A percentile compares a stretch with the other conserved stretches of the same genome.
Conservation (phyloP, 2,329 filamentous ascomycete genomes). For the Fusarium sp. region DNA sequence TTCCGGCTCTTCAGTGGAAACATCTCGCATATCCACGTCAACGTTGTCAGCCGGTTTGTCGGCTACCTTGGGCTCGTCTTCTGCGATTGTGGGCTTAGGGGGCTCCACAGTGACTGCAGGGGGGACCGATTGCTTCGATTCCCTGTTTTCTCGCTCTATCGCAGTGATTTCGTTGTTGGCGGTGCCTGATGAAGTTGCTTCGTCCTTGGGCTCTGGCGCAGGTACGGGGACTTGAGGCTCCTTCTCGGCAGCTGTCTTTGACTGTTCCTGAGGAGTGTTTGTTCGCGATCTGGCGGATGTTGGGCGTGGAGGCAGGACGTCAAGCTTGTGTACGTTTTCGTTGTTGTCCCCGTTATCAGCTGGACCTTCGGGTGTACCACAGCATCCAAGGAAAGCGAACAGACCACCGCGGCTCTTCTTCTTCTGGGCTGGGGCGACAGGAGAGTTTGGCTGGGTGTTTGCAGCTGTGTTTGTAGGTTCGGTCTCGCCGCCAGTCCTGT, state of each 20-base stretch:
- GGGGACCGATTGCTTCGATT: constrained; percentile 60
- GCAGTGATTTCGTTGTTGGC: constrained; percentile 61
- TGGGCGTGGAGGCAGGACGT: constrained; percentile 67
- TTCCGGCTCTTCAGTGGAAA: constrained; percentile 64
- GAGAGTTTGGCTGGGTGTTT: constrained; percentile 66
- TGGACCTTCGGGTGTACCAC: constrained; percentile 71
- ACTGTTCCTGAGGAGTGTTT: constrained; percentile 65
- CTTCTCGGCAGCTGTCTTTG: constrained; percentile 63
- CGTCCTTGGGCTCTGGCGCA: constrained; percentile 57
- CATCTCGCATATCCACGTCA: constrained; percentile 77
- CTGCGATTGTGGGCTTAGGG: constrained; percentile 50
- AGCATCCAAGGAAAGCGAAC: constrained; percentile 74
- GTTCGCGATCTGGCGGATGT: constrained; percentile 67
- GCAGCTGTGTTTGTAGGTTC: constrained; percentile 63
- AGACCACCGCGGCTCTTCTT: constrained; percentile 69
- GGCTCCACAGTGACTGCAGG: constrained; percentile 60
- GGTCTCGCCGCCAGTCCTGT: constrained; percentile 67
- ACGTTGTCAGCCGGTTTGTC: constrained; percentile 63
- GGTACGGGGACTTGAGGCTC: constrained; percentile 54
- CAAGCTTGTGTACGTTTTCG: constrained; percentile 69
- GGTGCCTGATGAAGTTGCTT: constrained; percentile 61
- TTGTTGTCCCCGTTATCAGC: constrained; percentile 66
- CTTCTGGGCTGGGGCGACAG: constrained; percentile 61
- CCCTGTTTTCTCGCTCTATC: constrained; percentile 58
- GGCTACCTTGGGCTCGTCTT: constrained; percentile 45